Evolutionary conservation across 768 basidiomycete genomes (phyloP), one percentile per base, ranked within the genome.

Genomic region (Leucocoprinus leucothites): DNA sequence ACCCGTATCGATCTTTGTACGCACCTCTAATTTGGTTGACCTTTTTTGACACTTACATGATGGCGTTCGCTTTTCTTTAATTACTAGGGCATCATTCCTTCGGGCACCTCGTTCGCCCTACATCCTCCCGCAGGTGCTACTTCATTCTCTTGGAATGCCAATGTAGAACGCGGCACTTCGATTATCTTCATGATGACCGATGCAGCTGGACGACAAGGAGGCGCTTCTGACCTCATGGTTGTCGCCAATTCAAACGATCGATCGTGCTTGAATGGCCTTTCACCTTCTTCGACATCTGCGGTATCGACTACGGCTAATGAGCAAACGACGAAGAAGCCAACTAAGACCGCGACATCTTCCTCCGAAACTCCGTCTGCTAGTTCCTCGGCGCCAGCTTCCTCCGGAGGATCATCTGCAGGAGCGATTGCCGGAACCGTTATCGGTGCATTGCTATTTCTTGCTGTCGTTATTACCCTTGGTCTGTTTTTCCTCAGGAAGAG

Each of bases 131-230:
- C 48, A 2, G 75, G 75, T 13, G 66, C 74, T 7, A 57, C 67
- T 3, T 70, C 68, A 2, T 84, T 69, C 60, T 62, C 66, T n/a
- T 89, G 87, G 89, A 68, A 63, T 28, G 80, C 79, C 16, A 74
- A 84, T 64, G 76, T 85, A 22, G 74, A 74, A 34, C 77, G 79
- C 7, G 83, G 84, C 3, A 89, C 84, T 1, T 73, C 74, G 2
- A 65, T 87, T 45, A 53, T 89, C 11, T 87, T 87, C 49, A 60
- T 77, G 38, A 74, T 87, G 79, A 68, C 73, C 1, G 84, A 85
- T 59, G 65, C 79, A 9, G 56, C 60, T 46, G 79, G 80, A 9
- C 68, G 73, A 43, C 72, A 75, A 53, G 87, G 88, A 47, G 87
- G 87, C 18, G 75, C 75, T 54, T 82, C 84, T n/a, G 76, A 82